phyloP scores from a whole-genome alignment of 164 flowering plant genomes.

The Akebia trifoliata region DNA sequence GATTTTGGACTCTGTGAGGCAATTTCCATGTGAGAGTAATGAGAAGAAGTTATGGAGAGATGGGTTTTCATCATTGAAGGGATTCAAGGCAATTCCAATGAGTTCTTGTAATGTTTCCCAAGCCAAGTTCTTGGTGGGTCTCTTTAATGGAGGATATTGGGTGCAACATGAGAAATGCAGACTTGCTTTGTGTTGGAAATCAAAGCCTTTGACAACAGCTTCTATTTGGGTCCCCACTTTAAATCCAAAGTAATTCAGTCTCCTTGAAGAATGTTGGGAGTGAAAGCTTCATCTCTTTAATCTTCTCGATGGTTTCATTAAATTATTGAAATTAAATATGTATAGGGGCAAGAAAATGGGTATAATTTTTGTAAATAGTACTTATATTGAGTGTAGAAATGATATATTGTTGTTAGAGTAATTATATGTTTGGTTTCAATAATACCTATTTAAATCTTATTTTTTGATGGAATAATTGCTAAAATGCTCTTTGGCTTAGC shows the following conservation, averaged over 20 bases:
- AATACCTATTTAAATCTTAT: too few species aligned
- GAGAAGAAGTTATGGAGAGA: conserved; percentile 17
- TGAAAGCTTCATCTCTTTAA: too few species aligned
- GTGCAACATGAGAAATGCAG: conserved; percentile 34
- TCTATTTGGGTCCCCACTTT: conserved; percentile 30
- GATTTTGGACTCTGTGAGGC: conserved; percentile 21
- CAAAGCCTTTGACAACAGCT: conserved; percentile 27
- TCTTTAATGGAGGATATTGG: conserved; percentile 31
- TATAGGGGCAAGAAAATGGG: too few species aligned
- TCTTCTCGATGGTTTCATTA: too few species aligned
- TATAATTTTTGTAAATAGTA: too few species aligned
- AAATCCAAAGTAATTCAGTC: background rate
- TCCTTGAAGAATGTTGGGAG: too few species aligned
- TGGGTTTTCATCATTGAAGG: conserved; percentile 16
- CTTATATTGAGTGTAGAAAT: too few species aligned
- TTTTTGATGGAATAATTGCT: too few species aligned
- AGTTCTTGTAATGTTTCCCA: conserved; percentile 29
- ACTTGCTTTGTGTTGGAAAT: conserved; percentile 34
- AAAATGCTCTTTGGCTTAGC: too few species aligned
- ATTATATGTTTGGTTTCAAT: too few species aligned
- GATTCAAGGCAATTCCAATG: conserved; percentile 22
- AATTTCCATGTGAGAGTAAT: conserved; percentile 13
- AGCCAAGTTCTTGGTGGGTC: conserved; percentile 31
- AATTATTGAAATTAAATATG: too few species aligned
- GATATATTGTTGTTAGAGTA: too few species aligned